Conservation (phyloP, 2,329 filamentous ascomycete genomes). For the Exophiala lecanii-corni region DNA sequence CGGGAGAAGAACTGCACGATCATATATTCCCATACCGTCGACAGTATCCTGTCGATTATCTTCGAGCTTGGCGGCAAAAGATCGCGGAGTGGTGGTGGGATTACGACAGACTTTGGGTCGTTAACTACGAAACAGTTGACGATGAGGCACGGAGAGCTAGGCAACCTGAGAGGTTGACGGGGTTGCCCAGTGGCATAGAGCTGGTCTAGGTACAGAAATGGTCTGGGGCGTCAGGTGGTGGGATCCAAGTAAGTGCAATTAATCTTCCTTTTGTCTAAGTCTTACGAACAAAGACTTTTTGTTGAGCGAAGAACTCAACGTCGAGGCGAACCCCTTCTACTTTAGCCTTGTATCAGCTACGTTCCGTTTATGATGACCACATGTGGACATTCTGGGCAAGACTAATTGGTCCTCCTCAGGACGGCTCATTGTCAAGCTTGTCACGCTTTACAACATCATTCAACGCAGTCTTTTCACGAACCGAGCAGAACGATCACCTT, state of each 20-base stretch:
- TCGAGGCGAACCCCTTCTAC: too few species aligned
- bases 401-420: too few species aligned
- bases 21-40: slow-evolving; percentile 7
- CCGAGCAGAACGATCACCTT: neutral
- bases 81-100: slow-evolving; percentile 6
- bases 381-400: too few species aligned
- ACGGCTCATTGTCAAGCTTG: neutral
- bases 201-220: neutral
- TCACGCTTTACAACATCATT: slow-evolving; percentile 2
- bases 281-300: too few species aligned
- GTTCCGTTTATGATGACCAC: too few species aligned
- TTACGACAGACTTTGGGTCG: slow-evolving; percentile 4
- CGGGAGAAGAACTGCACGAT: slow-evolving; percentile 6
- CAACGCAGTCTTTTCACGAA: slow-evolving; percentile 7
- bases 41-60: slow-evolving; percentile 5
- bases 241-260: slow-evolving; percentile 3
- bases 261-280: too few species aligned
- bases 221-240: slow-evolving; percentile 6
- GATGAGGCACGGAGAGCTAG: neutral
- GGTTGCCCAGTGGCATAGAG: slow-evolving; percentile 5
- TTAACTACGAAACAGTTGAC: slow-evolving; percentile 4
- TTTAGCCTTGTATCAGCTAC: too few species aligned
- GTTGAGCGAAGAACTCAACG: too few species aligned
- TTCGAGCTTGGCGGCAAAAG: slow-evolving; percentile 1
- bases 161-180: neutral